Conservation (phyloP, 2,329 filamentous ascomycete genomes). For the Stachybotrys chlorohalonatus region DNA sequence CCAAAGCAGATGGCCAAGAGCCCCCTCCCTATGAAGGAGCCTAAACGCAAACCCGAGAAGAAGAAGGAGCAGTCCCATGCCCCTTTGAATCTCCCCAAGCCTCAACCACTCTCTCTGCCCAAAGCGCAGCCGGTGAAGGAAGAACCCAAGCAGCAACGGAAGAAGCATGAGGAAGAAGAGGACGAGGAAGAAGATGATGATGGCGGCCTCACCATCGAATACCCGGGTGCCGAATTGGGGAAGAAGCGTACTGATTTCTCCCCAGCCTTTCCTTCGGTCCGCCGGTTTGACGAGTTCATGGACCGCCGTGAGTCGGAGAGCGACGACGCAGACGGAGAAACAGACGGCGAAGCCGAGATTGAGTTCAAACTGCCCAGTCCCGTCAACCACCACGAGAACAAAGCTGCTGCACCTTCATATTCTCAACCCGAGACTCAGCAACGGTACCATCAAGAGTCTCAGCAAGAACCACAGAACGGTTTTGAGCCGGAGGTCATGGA, state of each 20-base stretch:
- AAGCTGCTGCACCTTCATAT: conserved; percentile 11
- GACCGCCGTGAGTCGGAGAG: conserved; percentile 35
- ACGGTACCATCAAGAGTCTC: not conserved
- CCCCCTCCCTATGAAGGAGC: conserved; percentile 17
- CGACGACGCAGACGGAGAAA: conserved; percentile 37
- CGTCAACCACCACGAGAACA: conserved; percentile 36
- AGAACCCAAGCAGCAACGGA: conserved; percentile 18
- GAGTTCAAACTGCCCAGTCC: conserved; percentile 47
- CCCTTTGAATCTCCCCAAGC: conserved; percentile 25
- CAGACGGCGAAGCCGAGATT: conserved; percentile 36
- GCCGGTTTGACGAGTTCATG: conserved; percentile 46
- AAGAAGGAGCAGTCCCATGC: conserved; percentile 25
- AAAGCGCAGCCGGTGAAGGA: conserved; percentile 6
- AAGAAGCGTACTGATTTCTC: conserved; percentile 33
- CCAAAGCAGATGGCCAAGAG: conserved; percentile 14
- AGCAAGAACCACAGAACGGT: conserved; percentile 5
- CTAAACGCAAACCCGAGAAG: conserved; percentile 12
- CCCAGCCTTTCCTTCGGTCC: conserved; percentile 35
- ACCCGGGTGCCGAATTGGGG: conserved; percentile 39
- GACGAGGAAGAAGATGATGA: conserved; percentile 49
- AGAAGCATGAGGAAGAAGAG: conserved; percentile 38
- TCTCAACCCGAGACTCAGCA: not conserved
- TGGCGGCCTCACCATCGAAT: conserved; percentile 49
- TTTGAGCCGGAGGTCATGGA: conserved; percentile 18
- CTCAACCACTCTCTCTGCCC: conserved; percentile 1